These are phyloP conservation scores for Metschnikowia noctiluminum DNA, from an alignment of 805 yeast genomes.

Conservation along the genomic window DNA sequence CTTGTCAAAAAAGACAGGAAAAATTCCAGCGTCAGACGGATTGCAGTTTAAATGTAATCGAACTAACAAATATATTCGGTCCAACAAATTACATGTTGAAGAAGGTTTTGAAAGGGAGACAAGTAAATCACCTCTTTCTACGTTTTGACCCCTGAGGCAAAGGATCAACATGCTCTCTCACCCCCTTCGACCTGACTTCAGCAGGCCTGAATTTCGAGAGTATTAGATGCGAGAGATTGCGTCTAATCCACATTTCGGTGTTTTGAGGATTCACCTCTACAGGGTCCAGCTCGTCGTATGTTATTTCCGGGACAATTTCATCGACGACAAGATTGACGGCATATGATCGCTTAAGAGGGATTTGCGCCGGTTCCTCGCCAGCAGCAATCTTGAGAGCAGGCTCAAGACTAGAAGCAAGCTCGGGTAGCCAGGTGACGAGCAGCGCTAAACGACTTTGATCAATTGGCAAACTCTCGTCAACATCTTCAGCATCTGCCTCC, in stretches of 20 bases:
- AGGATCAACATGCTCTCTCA: conserved; percentile 18
- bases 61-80: no score
- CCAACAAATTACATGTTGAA: neutral
- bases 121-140: conserved; percentile 1
- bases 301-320: conserved; percentile 37
- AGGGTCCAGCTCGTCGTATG: conserved; percentile 33
- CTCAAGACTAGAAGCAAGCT: conserved; percentile 15
- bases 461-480: neutral
- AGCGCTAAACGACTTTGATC: conserved; percentile 22
- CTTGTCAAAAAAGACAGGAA: conserved; percentile 46
- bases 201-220: conserved; percentile 35
- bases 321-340: conserved; percentile 27
- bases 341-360: conserved; percentile 18
- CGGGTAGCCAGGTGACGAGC: conserved; percentile 23
- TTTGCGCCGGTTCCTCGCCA: conserved; percentile 5
- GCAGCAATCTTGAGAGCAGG: conserved; percentile 18
- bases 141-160: conserved; percentile 1
- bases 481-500: conserved; percentile 7
- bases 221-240: conserved; percentile 34
- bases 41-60: neutral
- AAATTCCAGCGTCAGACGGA: conserved; percentile 8
- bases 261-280: conserved; percentile 40
- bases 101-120: neutral
- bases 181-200: conserved; percentile 21
- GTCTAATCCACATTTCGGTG: conserved; percentile 35